Evolutionary conservation across 495 filamentous ascomycete genomes (phyloP).

Genomic region (Aspergillus steynii): DNA sequence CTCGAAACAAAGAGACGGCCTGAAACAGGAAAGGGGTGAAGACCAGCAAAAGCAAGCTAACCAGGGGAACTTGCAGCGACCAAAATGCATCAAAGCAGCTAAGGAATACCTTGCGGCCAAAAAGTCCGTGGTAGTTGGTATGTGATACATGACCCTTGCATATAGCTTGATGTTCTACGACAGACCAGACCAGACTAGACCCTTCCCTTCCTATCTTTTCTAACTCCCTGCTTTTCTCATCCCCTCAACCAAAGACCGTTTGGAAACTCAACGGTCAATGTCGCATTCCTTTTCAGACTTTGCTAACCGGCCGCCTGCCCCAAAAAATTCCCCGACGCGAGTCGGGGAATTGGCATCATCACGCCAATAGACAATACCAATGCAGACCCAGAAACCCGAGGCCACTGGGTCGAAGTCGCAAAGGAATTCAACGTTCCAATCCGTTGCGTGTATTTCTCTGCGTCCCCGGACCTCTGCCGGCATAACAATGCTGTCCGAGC

Average conservation of each 20-base stretch:
- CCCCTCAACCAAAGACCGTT: not conserved
- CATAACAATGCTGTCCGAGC: slow-evolving; percentile 89
- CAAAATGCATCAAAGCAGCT: slow-evolving; percentile 83
- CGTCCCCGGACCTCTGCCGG: slow-evolving; percentile 68
- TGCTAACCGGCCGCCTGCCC: not conserved
- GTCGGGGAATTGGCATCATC: not conserved
- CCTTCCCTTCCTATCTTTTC: slow-evolving; percentile 4
- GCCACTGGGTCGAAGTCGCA: slow-evolving; percentile 73
- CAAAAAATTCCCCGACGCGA: not conserved
- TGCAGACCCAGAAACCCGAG: slow-evolving; percentile 71
- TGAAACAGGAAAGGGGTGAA: not conserved
- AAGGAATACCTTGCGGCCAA: slow-evolving; percentile 60
- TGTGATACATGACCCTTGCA: slow-evolving; percentile 31
- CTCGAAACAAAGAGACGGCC: not conserved
- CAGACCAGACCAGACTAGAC: not conserved
- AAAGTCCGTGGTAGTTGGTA: slow-evolving; percentile 74
- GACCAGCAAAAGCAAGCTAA: slow-evolving; percentile 11
- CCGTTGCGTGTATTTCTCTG: slow-evolving; percentile 83
- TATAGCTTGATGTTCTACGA: slow-evolving; percentile 2
- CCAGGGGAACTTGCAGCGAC: slow-evolving; percentile 48
- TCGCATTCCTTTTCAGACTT: not conserved
- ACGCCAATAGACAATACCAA: slow-evolving; percentile 82
- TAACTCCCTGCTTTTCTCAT: not conserved
- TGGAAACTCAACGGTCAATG: not conserved
- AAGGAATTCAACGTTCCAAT: slow-evolving; percentile 69